phyloP scores from a whole-genome alignment of 1,139 yeast species.

The Schizosaccharomyces versatilis region DNA sequence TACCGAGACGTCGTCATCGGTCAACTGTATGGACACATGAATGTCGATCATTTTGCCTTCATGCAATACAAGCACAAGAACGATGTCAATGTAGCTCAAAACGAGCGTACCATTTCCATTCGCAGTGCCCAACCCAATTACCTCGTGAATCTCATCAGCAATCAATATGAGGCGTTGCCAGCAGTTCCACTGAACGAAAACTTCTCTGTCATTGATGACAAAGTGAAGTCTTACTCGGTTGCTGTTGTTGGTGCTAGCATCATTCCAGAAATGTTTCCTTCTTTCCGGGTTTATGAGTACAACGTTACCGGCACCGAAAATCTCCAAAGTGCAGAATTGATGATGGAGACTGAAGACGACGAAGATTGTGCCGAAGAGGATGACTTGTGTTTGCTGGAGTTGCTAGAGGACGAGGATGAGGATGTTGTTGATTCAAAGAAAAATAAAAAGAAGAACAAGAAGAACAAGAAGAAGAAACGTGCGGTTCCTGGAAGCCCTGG shows the following conservation, averaged over 20 bases:
- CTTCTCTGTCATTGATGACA: slow-evolving; percentile 6
- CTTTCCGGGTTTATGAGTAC: slow-evolving; percentile 68
- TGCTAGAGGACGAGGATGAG: background rate
- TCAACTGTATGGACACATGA: slow-evolving; percentile 74
- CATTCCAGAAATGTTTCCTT: slow-evolving; percentile 73
- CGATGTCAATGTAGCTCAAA: slow-evolving; percentile 12
- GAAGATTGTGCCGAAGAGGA: slow-evolving; percentile 17
- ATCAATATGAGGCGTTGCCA: slow-evolving; percentile 6
- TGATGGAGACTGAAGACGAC: slow-evolving; percentile 11
- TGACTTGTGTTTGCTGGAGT: slow-evolving; percentile 12
- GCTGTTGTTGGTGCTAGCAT: slow-evolving; percentile 54
- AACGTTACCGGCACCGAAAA: slow-evolving; percentile 29
- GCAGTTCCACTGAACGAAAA: slow-evolving; percentile 9
- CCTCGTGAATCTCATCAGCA: slow-evolving; percentile 13
- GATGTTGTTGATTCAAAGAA: slow-evolving; percentile 13
- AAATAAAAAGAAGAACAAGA: slow-evolving; percentile 15
- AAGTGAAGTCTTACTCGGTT: slow-evolving; percentile 39
- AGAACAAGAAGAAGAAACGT: slow-evolving; percentile 28
- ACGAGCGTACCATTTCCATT: slow-evolving; percentile 1
- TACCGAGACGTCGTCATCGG: slow-evolving; percentile 67
- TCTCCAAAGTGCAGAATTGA: slow-evolving; percentile 1
- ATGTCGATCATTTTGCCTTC: slow-evolving; percentile 63
- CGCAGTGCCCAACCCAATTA: slow-evolving; percentile 11
- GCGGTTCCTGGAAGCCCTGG: slow-evolving; percentile 46
- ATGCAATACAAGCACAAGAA: slow-evolving; percentile 20